Base-by-base conservation (phyloP, 108 stramenopile species). In the Skeletonema potamos region DNA sequence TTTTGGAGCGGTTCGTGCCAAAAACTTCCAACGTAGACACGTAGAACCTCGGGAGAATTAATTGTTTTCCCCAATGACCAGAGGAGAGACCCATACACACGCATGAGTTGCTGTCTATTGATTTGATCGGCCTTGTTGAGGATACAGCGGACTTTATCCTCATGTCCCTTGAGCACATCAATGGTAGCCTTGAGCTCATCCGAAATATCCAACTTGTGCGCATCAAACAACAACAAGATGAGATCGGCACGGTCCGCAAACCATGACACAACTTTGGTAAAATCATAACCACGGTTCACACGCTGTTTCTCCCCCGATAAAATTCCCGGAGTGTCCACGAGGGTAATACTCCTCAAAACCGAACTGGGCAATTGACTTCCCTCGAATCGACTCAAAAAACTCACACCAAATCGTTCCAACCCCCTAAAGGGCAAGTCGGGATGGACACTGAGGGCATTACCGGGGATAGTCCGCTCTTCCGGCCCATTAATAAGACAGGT, bases 71-170 rank as follows among this genome's bases (percentile, higher is more conserved):
- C 98, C 41, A 99, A 76, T 27, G 85, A 85, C 99, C 99, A 99
- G 55, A 99, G 89, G 24, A 99, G 77, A 7, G 99, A 97, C 15
- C 99, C 99, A 75, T 99, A 99, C 17, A 94, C 93, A 54, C 99
- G 77, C 97, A 99, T 98, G 18, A 99, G 95, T 78, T 98, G 96
- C 74, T 99, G 98, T 6, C 91, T 82, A 69, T 96, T 93, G 59
- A 99, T 97, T 64, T 95, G 90, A 84, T 99, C 99, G 7, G 99
- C 98, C 83, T 99, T 99, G 84, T 99, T 99, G 59, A 99, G 92
- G 37, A 99, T 94, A 78, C 97, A 95, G n/a, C 99, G 89, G 36
- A 98, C 93, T 79, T 99, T 99, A 74, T 99, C 99, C 65, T 99
- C 97, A 77, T 99, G 96, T 15, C 96, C 96, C 81, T 93, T 95